phyloP scores from a whole-genome alignment of 805 yeast species.

The Ogataea siamensis region DNA sequence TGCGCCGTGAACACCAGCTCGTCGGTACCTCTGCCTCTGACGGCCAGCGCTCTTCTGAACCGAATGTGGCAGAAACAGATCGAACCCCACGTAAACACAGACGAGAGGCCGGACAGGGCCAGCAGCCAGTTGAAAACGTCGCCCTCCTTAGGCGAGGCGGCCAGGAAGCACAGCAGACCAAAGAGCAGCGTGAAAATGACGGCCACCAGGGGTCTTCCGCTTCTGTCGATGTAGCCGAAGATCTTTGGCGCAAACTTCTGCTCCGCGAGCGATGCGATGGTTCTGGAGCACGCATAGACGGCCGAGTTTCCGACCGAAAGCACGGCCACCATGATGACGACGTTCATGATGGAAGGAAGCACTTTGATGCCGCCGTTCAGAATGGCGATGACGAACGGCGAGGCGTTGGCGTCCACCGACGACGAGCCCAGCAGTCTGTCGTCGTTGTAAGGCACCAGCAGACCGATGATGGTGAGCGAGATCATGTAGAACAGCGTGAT shows the following conservation, averaged over 20 bases:
- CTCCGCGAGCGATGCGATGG: conserved; percentile 63
- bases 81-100: conserved; percentile 79
- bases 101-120: conserved; percentile 73
- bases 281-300: conserved; percentile 70
- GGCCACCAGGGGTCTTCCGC: conserved; percentile 77
- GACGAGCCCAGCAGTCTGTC: conserved; percentile 44
- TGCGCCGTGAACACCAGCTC: conserved; percentile 69
- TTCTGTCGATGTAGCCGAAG: conserved; percentile 68
- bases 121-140: conserved; percentile 71
- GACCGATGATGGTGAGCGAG: conserved; percentile 52
- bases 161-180: conserved; percentile 60
- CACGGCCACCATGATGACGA: conserved; percentile 69
- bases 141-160: conserved; percentile 55
- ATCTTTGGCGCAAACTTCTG: conserved; percentile 66
- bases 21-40: conserved; percentile 64
- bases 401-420: conserved; percentile 55
- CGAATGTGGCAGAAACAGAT: conserved; percentile 67
- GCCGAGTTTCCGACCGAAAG: conserved; percentile 77
- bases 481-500: conserved; percentile 56
- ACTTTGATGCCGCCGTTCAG: conserved; percentile 58
- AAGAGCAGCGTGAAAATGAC: conserved; percentile 50
- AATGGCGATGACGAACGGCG: conserved; percentile 77
- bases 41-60: conserved; percentile 63
- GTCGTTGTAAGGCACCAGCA: conserved; percentile 59
- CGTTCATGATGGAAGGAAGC: conserved; percentile 71